Base-by-base conservation (phyloP, 225 moss, liverwort and hornwort genomes). In the Sphagnum contortum region DNA sequence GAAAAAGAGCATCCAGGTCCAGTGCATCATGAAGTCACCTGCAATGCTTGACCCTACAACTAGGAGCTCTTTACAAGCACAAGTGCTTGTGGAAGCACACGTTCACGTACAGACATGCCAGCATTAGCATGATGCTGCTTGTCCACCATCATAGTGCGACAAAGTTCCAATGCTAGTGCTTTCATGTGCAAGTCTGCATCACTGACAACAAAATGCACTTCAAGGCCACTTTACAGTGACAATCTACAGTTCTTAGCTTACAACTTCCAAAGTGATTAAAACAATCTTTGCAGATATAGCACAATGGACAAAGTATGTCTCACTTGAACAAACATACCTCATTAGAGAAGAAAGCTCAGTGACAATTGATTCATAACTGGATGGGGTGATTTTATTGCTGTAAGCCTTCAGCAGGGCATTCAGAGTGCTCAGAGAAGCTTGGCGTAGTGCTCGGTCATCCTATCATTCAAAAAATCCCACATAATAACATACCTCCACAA, bases 131-230 rank as follows among this genome's bases (percentile, higher is more conserved):
- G 93, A 72, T 98, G 87, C 67, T 93, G 89, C 75, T 93, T 89
- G 70, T 98, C 96, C 73, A 89, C 71, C 98, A 98, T 98, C 93
- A 98, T 98, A 50, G 98, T 98, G 76, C 98, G 93, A 82, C 98
- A 98, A 59, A 98, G 86, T 76, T 98, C 98, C 76, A 98, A 81
- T 54, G 98, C 89, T 75, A 93, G 80, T 6, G 98, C 98, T 73
- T 93, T 98, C 93, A 98, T 91, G 73, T 98, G 98, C 76, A 99
- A 77, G 77, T 99, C 93, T 75, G 93, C 89, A 72, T 99, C 98
- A 84, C 93, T 99, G 82, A 63, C 78, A 70, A 75, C 29, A 29
- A 29, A 29, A 0, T 29, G 29, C 29, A 29, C 29, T 29, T 29
- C 29, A 29, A 29, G 29, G 29, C 29, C 29, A 29, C 29, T 29